Base-by-base conservation (phyloP, 176 grass and related monocot species). In the Bromus sterilis region DNA sequence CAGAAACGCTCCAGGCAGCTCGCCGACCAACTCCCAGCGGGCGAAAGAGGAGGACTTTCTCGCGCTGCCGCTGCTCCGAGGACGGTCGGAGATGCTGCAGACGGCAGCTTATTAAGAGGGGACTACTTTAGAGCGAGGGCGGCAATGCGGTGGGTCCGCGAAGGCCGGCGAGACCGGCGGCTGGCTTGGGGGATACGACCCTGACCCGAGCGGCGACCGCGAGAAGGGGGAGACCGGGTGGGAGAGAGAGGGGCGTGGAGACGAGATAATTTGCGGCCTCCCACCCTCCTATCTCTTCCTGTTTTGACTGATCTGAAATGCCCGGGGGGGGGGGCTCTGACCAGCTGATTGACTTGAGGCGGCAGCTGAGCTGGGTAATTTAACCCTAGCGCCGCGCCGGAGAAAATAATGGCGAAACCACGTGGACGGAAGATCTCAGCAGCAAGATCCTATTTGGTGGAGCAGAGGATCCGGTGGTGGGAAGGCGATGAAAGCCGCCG, bases 131-230 rank as follows among this genome's bases (percentile, higher is more conserved):
- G 24, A 87, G 66, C 23, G 25, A 6, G 41, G 39, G 18, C 28
- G 29, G 66, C 73, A 82, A 86, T 59, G 56, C 6, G 30, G 12
- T 23, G 78, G 77, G 79, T 82, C 74, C 49, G 79, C 73, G 79
- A 89, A 82, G 26, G 43, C 15, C 78, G 78, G 83, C 74, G 57
- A 57, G 56, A 58, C 73, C 83, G 65, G 73, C 72, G 83, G 82
- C 43, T 23, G 32, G 39, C 62, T 34, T 83, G 65, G 33, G 30
- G 20, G 64, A 23, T 14, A 1, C 30, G 4, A 55, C 14, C 14
- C n/a, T 23, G 49, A 57, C 40, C 16, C 10, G 85, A 53, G 66
- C 20, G 39, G 41, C 21, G 31, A 68, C 49, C 18, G 48, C 48
- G 48, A 51, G 48, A 11, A 28, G 16, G 13, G 6, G 30, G 61